Conservation (phyloP, 202 grass and related monocot genomes). For the Zizania palustris region DNA sequence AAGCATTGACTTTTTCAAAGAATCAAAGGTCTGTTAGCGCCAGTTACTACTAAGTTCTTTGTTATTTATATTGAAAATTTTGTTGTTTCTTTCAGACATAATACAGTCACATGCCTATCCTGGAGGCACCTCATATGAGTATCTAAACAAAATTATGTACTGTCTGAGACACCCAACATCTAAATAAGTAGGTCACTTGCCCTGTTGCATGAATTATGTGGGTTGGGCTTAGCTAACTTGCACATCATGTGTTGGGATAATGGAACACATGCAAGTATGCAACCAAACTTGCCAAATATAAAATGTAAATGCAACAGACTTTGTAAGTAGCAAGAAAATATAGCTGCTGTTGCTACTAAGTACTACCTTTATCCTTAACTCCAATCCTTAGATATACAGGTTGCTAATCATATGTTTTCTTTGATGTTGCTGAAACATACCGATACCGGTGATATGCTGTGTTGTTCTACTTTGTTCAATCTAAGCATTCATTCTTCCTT, state of each 20-base stretch:
- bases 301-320: constrained; percentile 9
- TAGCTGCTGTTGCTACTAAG: constrained; percentile 28
- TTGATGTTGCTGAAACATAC: constrained; percentile 26
- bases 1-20: constrained; percentile 11
- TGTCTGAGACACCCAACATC: constrained; percentile 11
- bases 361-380: constrained; percentile 19
- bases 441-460: background rate
- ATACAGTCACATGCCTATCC: constrained; percentile 13
- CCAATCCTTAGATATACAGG: constrained; percentile 33
- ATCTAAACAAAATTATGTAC: background rate
- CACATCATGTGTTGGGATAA: constrained; percentile 11
- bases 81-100: constrained; percentile 15
- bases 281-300: constrained; percentile 10
- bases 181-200: background rate
- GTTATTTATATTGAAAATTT: constrained; percentile 1
- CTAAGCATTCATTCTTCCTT: constrained; percentile 39
- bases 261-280: constrained; percentile 24
- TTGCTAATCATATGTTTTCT: constrained; percentile 28
- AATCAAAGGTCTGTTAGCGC: background rate
- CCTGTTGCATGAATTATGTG: background rate
- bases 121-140: background rate
- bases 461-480: constrained; percentile 13
- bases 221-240: constrained; percentile 20
- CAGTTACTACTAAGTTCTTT: background rate
- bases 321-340: constrained; percentile 27